These are phyloP conservation scores for Termitomyces sp. DNA, from an alignment of 768 basidiomycete genomes.

Conservation along the genomic window DNA sequence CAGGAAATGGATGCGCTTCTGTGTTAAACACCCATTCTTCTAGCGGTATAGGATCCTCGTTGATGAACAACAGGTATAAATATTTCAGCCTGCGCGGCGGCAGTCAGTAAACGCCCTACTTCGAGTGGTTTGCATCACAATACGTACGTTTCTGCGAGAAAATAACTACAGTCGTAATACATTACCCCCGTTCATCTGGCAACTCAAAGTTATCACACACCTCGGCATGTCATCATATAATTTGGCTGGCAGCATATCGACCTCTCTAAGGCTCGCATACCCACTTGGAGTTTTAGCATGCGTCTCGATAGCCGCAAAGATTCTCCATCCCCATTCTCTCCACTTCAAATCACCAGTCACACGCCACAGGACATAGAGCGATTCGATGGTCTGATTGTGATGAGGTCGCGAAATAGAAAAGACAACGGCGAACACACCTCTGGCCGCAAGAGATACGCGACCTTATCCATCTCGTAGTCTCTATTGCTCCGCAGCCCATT, in stretches of 20 bases:
- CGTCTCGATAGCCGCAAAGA: constrained; percentile 62
- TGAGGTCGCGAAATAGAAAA: background rate
- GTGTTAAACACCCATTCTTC: constrained; percentile 60
- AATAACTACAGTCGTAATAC: constrained; percentile 24
- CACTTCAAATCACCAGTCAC: constrained; percentile 62
- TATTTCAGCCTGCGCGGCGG: constrained; percentile 53
- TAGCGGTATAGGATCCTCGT: constrained; percentile 54
- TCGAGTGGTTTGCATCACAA: constrained; percentile 12
- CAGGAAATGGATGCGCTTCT: constrained; percentile 73
- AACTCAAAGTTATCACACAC: constrained; percentile 29
- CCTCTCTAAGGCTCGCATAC: constrained; percentile 53
- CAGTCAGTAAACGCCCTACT: background rate
- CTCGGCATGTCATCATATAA: constrained; percentile 68
- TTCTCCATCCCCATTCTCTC: constrained; percentile 66
- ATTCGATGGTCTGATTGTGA: constrained; percentile 59
- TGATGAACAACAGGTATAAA: constrained; percentile 61
- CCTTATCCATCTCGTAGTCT: constrained; percentile 48
- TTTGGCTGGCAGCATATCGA: constrained; percentile 33
- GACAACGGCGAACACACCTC: constrained; percentile 42
- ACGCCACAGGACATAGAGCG: constrained; percentile 66
- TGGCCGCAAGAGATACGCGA: constrained; percentile 57
- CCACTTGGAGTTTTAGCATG: constrained; percentile 52
- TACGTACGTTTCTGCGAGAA: constrained; percentile 42
- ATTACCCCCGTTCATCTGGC: no score
- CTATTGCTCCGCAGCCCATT: constrained; percentile 23